phyloP scores from a whole-genome alignment of 2,329 filamentous ascomycete species.

The Sarocladium strictum region DNA sequence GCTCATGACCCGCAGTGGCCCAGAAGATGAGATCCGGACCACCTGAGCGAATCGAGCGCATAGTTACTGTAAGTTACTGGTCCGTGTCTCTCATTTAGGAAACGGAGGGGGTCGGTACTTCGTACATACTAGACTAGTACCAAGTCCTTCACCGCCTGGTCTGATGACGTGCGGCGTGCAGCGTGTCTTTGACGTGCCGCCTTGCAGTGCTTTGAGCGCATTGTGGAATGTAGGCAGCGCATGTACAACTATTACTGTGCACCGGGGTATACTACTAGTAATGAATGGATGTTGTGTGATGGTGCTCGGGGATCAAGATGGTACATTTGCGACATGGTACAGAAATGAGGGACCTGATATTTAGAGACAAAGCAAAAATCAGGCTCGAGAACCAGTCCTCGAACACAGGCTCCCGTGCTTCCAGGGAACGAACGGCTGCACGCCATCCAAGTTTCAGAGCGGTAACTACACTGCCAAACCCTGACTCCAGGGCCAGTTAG shows the following conservation, averaged over 20 bases:
- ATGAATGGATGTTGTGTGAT: too few relatives aligned
- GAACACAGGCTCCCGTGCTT: too few relatives aligned
- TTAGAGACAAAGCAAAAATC: not conserved
- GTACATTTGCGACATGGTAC: too few relatives aligned
- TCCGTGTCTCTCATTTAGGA: too few relatives aligned
- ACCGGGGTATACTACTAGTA: too few relatives aligned
- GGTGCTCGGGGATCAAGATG: too few relatives aligned
- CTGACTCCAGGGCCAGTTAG: not conserved
- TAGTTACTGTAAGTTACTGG: too few relatives aligned
- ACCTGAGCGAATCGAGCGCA: too few relatives aligned
- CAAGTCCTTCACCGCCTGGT: not conserved
- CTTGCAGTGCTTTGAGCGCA: too few relatives aligned
- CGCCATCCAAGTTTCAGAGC: not conserved
- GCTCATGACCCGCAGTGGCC: not conserved
- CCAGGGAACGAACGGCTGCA: not conserved
- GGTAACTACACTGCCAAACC: not conserved
- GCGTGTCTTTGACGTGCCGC: not conserved
- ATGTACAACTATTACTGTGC: too few relatives aligned
- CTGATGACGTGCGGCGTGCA: not conserved
- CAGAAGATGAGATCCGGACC: not conserved
- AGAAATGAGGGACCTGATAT: not conserved
- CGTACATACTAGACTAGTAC: not conserved
- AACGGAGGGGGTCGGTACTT: not conserved
- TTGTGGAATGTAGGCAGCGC: too few relatives aligned
- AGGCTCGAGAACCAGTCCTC: not conserved